phyloP scores from a whole-genome alignment of 768 basidiomycete genomes.

The Floccularia luteovirens region DNA sequence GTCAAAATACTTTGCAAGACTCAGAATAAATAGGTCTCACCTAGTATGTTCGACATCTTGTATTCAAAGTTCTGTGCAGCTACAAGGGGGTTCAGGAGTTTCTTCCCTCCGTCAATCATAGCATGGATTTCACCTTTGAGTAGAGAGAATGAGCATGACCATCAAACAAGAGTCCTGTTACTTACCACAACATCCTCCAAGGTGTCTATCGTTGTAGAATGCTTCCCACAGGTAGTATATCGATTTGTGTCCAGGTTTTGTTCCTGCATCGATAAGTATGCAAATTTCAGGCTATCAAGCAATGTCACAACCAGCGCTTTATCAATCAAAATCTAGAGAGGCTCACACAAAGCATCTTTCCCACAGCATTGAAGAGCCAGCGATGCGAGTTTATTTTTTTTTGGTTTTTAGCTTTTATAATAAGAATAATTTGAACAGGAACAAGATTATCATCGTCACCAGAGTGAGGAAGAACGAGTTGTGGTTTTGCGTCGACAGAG shows the following conservation, averaged over 20 bases:
- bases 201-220: constrained; percentile 70
- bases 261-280: constrained; percentile 90
- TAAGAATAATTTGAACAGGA: constrained; percentile 86
- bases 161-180: not conserved
- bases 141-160: not conserved
- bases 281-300: constrained; percentile 73
- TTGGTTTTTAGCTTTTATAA: constrained; percentile 89
- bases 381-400: constrained; percentile 96
- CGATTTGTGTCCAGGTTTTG: constrained; percentile 93
- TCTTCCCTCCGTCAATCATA: constrained; percentile 89
- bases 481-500: constrained; percentile 85
- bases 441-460: constrained; percentile 90
- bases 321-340: constrained; percentile 3
- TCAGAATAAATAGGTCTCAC: constrained; percentile 72
- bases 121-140: constrained; percentile 80
- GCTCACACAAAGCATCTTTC: constrained; percentile 63
- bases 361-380: constrained; percentile 94
- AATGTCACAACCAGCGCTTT: not conserved
- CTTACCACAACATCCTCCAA: constrained; percentile 81
- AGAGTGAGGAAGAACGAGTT: constrained; percentile 82
- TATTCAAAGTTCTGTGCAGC: constrained; percentile 98
- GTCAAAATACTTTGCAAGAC: constrained; percentile 10
- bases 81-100: constrained; percentile 85
- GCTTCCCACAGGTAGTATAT: constrained; percentile 95
- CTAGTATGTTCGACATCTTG: constrained; percentile 96